phyloP scores from a whole-genome alignment of 2,329 filamentous ascomycete species.

The Penicillium sp. region DNA sequence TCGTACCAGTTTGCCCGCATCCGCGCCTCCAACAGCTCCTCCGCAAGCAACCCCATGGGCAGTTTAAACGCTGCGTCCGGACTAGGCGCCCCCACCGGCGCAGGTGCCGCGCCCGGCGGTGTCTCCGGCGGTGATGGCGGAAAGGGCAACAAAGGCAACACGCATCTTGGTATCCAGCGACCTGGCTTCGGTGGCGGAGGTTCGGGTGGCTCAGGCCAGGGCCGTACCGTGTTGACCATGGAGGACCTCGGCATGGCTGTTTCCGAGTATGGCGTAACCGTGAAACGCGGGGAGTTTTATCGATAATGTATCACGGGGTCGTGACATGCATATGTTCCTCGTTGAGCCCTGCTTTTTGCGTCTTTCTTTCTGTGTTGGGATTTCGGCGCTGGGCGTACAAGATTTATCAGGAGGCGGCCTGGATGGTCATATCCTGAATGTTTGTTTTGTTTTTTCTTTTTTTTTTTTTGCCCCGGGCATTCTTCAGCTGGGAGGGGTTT shows the following conservation, averaged over 20 bases:
- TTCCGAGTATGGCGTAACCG: conserved; percentile 94
- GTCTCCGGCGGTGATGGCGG: conserved; percentile 43
- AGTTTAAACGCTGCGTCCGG: conserved; percentile 68
- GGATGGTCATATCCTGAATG: conserved; percentile 1
- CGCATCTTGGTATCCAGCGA: conserved; percentile 68
- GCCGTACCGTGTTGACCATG: conserved; percentile 94
- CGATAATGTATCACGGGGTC: conserved; percentile 53
- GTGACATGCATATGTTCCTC: too few relatives aligned
- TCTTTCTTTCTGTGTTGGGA: conserved; percentile 1
- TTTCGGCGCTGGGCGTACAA: conserved; percentile 17
- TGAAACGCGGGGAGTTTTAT: conserved; percentile 97
- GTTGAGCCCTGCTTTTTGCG: conserved; percentile 2
- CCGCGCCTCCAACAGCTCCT: conserved; percentile 81
- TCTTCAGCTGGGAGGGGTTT: conserved; percentile 3
- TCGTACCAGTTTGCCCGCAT: conserved; percentile 98
- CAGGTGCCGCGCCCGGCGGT: conserved; percentile 51
- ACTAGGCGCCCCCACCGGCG: conserved; percentile 55
- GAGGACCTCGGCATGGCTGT: conserved; percentile 98
- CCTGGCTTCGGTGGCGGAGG: conserved; percentile 84
- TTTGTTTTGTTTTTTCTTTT: conserved; percentile 1
- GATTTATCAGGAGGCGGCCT: conserved; percentile 4
- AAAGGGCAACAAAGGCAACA: conserved; percentile 49
- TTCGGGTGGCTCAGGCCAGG: conserved; percentile 75
- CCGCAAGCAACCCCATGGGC: conserved; percentile 87
- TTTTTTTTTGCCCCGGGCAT: conserved; percentile 4